Evolutionary conservation across 2,329 filamentous ascomycete species (phyloP), one percentile per base, ranked within the genome.

Genomic region (Periconia sp.): DNA sequence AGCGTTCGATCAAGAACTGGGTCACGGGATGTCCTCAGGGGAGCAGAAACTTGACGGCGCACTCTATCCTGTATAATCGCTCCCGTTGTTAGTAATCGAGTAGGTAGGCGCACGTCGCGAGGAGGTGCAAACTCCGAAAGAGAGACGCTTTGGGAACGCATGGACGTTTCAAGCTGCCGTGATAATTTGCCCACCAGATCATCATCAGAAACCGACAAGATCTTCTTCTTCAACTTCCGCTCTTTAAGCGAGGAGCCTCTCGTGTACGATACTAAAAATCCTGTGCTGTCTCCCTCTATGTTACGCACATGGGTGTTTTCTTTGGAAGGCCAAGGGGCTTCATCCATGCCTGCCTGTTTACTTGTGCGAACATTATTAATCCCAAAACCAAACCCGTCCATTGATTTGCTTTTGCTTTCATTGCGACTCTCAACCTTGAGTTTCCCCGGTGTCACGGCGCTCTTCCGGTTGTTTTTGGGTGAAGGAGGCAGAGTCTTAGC

Each of bases 321-420:
- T 57, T 81, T 79, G 46, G 83, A 81, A 37, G 90, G 90, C 87
- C 90, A 94, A n/a, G 84, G 78, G 3, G 90, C 83, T 50, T 89
- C 80, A 57, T 79, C 76, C 9, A 86, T 80, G 2, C 88, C 89
- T 0, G 86, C 84, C n/a, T 88, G 79, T 63, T 84, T 90, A 5
- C 84, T 48, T 63, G 64, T 60, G 41, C 71, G 62, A 27, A 50
- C 66, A 45, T 54, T 60, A n/a, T n/a, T n/a, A n/a, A n/a, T n/a
- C 37, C 55, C 59, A 35, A 52, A 52, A 41, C 57, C 48, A 11
- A 37, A 37, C 15, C 33, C 33, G 33, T 5, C 33, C 10, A 53
- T 33, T 2, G 54, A 51, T 11, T 54, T 49, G 18, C 61, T 56
- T 11, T 59, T 59, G 19, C 59, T 58, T 18, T 63, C 58, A 44